Evolutionary conservation across 352 stramenopile species (phyloP), one percentile per base, ranked within the genome.

Genomic region (Globisporangium megalacanthum): DNA sequence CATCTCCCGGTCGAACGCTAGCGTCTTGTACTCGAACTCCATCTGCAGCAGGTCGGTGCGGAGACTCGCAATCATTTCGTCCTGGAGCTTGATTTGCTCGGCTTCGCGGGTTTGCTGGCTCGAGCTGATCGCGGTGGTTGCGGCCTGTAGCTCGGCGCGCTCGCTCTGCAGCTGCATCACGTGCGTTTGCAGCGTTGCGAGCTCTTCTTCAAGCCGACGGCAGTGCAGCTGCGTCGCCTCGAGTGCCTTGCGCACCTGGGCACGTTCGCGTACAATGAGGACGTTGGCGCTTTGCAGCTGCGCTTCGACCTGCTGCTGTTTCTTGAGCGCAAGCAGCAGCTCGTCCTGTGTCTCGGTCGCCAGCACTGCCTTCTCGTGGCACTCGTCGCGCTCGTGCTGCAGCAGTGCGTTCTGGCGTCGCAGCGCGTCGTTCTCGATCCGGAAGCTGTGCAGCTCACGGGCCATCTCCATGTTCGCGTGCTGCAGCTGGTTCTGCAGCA

Each of bases 1-100:
- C 31, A 55, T 62, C 1, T 72, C 54, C 49, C 75, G 79, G 57
- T 82, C 72, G 15, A 77, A 58, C 4, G 57, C 60, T 39, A 87
- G 54, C 15, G 79, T 87, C 58, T 76, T 73, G 56, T 69, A 68
- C 60, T 89, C 79, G 53, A 89, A 86, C 49, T 87, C 79, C 74
- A 85, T 84, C 50, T 86, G 70, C 45, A 83, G 48, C 13, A 89
- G 46, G 53, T 87, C 75, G 39, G 70, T 69, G 4, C 79, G 70
- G 36, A 89, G 63, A 57, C 73, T 85, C 41, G 62, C 47, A 48
- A 87, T 87, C 44, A 77, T 42, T 37, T 75, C 62, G 41, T 80
- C 74, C 54, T 87, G 73, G n/a, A 65, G 61, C 20, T 62, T 48
- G n/a, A 83, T 49, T 44, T 77, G 57, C 14, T 62, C 41, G 5